Conservation (phyloP, 1,284 basidiomycete genomes). For the Cutaneotrichosporon sp. region DNA sequence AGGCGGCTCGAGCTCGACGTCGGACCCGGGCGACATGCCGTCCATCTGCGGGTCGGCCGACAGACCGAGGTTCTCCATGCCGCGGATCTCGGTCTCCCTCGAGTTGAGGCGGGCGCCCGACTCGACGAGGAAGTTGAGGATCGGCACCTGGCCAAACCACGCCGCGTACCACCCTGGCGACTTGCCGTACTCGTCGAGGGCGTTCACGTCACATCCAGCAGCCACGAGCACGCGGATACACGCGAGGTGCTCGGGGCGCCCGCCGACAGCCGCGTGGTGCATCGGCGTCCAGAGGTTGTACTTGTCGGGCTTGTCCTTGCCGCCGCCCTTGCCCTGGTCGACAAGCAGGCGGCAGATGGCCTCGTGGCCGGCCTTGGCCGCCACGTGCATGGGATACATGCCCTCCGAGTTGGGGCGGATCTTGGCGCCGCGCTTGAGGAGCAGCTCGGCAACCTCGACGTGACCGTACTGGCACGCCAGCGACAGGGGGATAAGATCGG, state of each 20-base stretch:
- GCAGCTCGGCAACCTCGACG: slow-evolving; percentile 74
- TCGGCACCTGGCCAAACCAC: slow-evolving; percentile 91
- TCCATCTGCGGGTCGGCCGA: slow-evolving; percentile 51
- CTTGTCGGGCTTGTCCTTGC: slow-evolving; percentile 90
- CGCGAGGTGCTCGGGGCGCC: slow-evolving; percentile 61
- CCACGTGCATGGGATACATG: slow-evolving; percentile 95
- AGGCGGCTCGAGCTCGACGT: slow-evolving; percentile 64
- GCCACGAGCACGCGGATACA: slow-evolving; percentile 78
- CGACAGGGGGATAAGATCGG: slow-evolving; percentile 83
- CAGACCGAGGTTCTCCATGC: slow-evolving; percentile 50
- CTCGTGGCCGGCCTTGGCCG: slow-evolving; percentile 90
- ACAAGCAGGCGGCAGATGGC: slow-evolving; percentile 81
- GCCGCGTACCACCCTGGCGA: slow-evolving; percentile 92
- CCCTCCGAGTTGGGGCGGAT: slow-evolving; percentile 89
- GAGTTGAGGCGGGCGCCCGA: slow-evolving; percentile 54
- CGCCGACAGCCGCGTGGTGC: slow-evolving; percentile 91
- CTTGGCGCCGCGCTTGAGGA: slow-evolving; percentile 75
- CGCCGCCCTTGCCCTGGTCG: slow-evolving; percentile 58
- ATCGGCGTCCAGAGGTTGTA: slow-evolving; percentile 98
- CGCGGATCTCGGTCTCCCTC: slow-evolving; percentile 35
- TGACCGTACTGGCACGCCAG: slow-evolving; percentile 90
- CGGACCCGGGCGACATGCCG: slow-evolving; percentile 55
- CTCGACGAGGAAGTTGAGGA: slow-evolving; percentile 71
- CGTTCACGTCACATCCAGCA: slow-evolving; percentile 72
- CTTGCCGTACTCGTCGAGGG: slow-evolving; percentile 81